A percentile compares a stretch with the other conserved stretches of the same genome.
These are phyloP conservation scores for Alternaria panax DNA, from an alignment of 2,329 filamentous ascomycete genomes.

Conservation along the genomic window DNA sequence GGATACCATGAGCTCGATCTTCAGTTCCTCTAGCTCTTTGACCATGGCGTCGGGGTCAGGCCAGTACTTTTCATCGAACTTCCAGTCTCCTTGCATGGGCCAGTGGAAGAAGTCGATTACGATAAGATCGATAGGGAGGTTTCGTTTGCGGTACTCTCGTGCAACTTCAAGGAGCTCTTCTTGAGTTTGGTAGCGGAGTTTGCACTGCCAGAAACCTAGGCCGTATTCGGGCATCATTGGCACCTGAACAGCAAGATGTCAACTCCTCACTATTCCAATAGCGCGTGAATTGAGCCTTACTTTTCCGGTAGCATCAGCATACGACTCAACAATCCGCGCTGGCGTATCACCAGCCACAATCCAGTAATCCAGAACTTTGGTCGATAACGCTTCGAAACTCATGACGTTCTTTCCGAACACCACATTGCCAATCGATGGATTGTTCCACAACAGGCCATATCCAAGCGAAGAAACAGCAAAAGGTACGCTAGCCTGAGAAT, in stretches of 20 bases:
- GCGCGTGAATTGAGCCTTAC: constrained; percentile 32
- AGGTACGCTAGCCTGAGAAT: constrained; percentile 71
- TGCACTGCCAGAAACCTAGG: constrained; percentile 74
- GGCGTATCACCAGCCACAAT: constrained; percentile 66
- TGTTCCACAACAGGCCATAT: constrained; percentile 73
- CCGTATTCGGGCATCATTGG: constrained; percentile 75
- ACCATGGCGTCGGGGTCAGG: constrained; percentile 73
- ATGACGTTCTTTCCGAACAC: constrained; percentile 68
- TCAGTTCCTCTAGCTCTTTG: constrained; percentile 64
- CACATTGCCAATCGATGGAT: constrained; percentile 67
- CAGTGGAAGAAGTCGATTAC: constrained; percentile 74
- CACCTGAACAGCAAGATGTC: constrained; percentile 41
- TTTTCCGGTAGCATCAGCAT: constrained; percentile 63
- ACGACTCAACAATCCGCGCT: constrained; percentile 63
- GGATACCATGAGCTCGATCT: constrained; percentile 72
- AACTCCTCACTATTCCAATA: neutral
- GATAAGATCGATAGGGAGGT: constrained; percentile 69
- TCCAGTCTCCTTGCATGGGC: constrained; percentile 72
- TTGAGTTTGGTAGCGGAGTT: constrained; percentile 70
- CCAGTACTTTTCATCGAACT: constrained; percentile 69
- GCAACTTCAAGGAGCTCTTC: constrained; percentile 68
- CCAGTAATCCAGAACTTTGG: constrained; percentile 69
- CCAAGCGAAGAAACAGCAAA: constrained; percentile 67
- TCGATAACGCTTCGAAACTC: constrained; percentile 67
- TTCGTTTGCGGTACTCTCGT: constrained; percentile 63